Evolutionary conservation across 495 filamentous ascomycete species (phyloP), one percentile per base, ranked within the genome.

Genomic region (Hypoxylon rickii): DNA sequence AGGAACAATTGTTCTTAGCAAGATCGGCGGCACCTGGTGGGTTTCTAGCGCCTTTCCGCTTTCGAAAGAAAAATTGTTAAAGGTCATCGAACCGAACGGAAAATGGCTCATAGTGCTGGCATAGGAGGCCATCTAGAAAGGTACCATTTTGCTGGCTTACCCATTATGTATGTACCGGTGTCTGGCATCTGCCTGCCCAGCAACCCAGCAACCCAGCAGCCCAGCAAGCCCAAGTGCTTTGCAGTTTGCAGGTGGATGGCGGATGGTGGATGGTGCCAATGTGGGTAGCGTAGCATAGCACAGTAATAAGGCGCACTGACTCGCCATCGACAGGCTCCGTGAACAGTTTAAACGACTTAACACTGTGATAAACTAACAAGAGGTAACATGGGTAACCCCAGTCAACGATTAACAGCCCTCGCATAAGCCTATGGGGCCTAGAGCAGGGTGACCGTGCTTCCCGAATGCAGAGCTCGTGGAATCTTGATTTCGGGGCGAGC

Each of bases 401-500:
- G 59, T 58, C 32, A 16, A 58, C 56, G 44, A 52, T 42, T 63
- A 53, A 16, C 53, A 63, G 44, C 53, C 59, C 49, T 63, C 49
- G 39, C 59, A 63, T 63, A 63, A 63, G 59, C 22, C 31, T 49
- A 50, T 56, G 48, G 53, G 53, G 40, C 53, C 24, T 10, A 29
- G 24, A 24, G 49, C n/a, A 37, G 43, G 54, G 43, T 24, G 18
- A 57, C 53, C 49, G 53, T 63, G 59, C 53, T 58, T 63, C 59
- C 59, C 53, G 59, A 58, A 63, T 54, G 53, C 44, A 63, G 58
- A 62, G 58, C 53, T 58, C 16, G 19, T 31, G 53, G 59, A 63
- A 63, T 63, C 59, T 63, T 63, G 59, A 63, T 63, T 63, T 58
- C 43, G 53, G 53, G n/a, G n/a, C n/a, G n/a, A n/a, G n/a, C n/a